Percentiles rank a stretch among this genome's conserved stretches.
phyloP scores from a whole-genome alignment of 1,139 yeast genomes.

The Yamadazyma atlantica region DNA sequence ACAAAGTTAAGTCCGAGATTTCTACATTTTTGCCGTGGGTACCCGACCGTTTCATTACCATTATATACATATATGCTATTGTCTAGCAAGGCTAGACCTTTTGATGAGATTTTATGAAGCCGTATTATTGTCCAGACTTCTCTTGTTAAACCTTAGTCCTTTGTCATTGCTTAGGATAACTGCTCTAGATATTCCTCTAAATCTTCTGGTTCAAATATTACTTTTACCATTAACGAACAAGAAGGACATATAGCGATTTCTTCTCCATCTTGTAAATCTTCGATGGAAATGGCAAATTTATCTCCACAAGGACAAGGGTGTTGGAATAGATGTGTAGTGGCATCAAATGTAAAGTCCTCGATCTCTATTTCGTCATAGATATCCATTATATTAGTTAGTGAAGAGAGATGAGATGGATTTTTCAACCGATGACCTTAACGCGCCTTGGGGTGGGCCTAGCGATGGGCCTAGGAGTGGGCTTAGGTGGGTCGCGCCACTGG shows the following conservation, averaged over 20 bases:
- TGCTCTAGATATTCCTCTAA: conserved; percentile 35
- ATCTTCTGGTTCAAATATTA: conserved; percentile 70
- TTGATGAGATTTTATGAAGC: too few relatives aligned
- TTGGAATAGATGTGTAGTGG: conserved; percentile 73
- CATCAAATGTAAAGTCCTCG: conserved; percentile 92
- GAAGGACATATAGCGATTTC: conserved; percentile 96
- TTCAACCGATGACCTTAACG: conserved; percentile 1
- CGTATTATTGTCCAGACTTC: background rate
- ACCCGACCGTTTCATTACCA: too few relatives aligned
- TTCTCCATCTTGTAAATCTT: conserved; percentile 87
- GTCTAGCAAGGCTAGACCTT: too few relatives aligned
- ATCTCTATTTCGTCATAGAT: conserved; percentile 94
- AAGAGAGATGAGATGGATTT: background rate
- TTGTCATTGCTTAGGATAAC: conserved; percentile 5
- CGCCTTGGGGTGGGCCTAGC: too few relatives aligned
- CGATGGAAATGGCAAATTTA: conserved; percentile 79
- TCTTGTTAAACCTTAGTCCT: background rate
- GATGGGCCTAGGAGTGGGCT: too few relatives aligned
- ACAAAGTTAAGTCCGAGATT: background rate
- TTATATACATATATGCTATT: too few relatives aligned
- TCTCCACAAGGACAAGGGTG: conserved; percentile 99
- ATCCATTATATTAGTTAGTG: conserved; percentile 31
- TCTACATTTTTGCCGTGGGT: background rate
- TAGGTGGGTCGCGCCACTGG: too few relatives aligned
- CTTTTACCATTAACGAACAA: conserved; percentile 90